Evolutionary conservation across 352 stramenopile genomes (phyloP), one percentile per base, ranked within the genome.

Genomic region (Pythium diclinum): DNA sequence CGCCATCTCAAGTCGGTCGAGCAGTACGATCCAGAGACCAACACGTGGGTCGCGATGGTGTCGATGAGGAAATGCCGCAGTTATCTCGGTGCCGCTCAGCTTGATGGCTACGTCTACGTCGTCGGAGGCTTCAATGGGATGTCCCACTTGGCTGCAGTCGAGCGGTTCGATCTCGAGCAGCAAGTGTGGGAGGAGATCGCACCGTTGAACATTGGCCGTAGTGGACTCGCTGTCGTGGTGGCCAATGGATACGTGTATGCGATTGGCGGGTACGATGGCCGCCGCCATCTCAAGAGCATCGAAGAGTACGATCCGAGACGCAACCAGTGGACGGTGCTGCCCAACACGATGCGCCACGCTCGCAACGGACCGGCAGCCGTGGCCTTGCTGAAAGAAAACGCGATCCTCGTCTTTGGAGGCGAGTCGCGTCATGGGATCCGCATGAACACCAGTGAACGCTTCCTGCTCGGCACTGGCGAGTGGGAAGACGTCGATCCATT

Each of bases 121-220:
- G 73, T 92, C 2, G 83, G 83, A 2, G 83, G 83, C 0, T 92
- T 91, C 59, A 91, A 92, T 55, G 83, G 83, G 0, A 75, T 80
- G n/a, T 70, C 72, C 1, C 81, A 92, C 49, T 59, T 90, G 4
- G 71, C 68, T 0, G 78, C 73, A 0, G 81, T 91, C 19, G 83
- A 92, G 58, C 65, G 79, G 3, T 91, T 85, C 32, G 62, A 87
- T 55, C 21, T 86, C 3, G 25, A 73, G 38, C 76, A 67, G 1
- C 69, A 77, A 6, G 40, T 67, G 33, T 92, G 83, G 83, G 78
- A 90, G 36, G 61, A 77, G 34, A 71, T 88, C 36, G 70, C 79
- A 16, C 71, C 78, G 5, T 59, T 92, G 14, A 72, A 72, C 9
- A 74, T 78, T 30, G 78, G 76, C 7, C 81, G 83, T 1, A 90